A percentile compares a stretch with the other conserved stretches of the same genome.
phyloP scores from a whole-genome alignment of 225 moss, liverwort and hornwort species.

The Climacium dendroides region DNA sequence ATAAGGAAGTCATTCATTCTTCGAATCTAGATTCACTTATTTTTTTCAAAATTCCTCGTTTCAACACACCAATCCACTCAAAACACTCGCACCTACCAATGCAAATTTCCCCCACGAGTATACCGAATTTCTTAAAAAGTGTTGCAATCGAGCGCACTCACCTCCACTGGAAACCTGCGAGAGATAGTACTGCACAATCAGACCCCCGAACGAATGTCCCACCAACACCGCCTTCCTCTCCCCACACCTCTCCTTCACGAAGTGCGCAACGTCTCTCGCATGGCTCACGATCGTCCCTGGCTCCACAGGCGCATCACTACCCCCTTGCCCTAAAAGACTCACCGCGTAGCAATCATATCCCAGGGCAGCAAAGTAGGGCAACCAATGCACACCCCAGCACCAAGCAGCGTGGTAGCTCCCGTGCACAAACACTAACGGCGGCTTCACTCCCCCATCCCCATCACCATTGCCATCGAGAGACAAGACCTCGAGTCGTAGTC shows the following conservation, averaged over 20 bases:
- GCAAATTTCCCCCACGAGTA: neutral
- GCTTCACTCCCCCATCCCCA: neutral
- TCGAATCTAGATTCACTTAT: neutral
- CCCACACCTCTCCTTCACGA: constrained; percentile 26
- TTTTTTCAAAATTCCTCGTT: neutral
- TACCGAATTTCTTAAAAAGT: neutral
- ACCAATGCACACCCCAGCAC: constrained; percentile 77
- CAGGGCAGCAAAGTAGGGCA: constrained; percentile 66
- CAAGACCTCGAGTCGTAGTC: constrained; percentile 66
- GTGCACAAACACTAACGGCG: constrained; percentile 65
- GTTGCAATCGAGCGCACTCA: neutral
- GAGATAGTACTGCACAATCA: constrained; percentile 70
- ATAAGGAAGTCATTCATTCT: neutral
- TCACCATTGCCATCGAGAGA: constrained; percentile 1
- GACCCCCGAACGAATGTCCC: constrained; percentile 88
- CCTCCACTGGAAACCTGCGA: constrained; percentile 16
- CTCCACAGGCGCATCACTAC: constrained; percentile 47
- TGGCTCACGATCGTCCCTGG: constrained; percentile 49
- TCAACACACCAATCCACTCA: neutral
- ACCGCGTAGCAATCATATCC: constrained; percentile 75
- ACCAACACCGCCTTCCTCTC: constrained; percentile 45
- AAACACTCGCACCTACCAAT: neutral
- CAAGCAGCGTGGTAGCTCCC: constrained; percentile 95
- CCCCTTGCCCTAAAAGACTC: constrained; percentile 78
- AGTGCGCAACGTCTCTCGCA: constrained; percentile 55